Conservation (phyloP, 2,329 filamentous ascomycete species). For the Pestalotiopsis sp. region DNA sequence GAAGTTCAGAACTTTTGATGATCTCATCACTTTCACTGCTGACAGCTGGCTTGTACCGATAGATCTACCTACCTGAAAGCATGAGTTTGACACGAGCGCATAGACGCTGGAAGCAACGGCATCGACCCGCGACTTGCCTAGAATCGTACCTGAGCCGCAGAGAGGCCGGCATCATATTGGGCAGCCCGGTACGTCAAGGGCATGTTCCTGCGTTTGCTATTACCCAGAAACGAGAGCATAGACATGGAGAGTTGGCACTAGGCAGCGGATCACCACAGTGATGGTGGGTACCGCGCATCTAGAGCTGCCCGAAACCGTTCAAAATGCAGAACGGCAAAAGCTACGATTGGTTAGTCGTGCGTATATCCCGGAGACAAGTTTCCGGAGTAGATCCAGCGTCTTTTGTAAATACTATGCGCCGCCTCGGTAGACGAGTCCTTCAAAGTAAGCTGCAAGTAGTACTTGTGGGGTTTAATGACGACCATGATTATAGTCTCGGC, state of each 20-base stretch:
- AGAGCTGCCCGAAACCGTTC: background rate
- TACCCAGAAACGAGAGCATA: background rate
- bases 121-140: background rate
- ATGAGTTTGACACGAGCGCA: background rate
- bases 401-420: background rate
- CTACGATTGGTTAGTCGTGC: background rate
- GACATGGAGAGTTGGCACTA: background rate
- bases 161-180: background rate
- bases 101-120: background rate
- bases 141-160: background rate
- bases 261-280: background rate
- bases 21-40: constrained; percentile 7
- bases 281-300: background rate
- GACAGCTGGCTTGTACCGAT: background rate
- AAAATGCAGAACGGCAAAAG: background rate
- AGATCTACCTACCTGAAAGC: background rate
- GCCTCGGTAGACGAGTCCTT: background rate
- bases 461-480: background rate
- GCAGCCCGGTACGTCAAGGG: background rate
- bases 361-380: background rate
- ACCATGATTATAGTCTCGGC: background rate
- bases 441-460: background rate
- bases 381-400: background rate
- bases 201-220: background rate
- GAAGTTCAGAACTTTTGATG: background rate